A percentile compares a stretch with the other conserved stretches of the same genome.
phyloP scores from a whole-genome alignment of 108 stramenopile genomes.

The Thalassiosira profunda region DNA sequence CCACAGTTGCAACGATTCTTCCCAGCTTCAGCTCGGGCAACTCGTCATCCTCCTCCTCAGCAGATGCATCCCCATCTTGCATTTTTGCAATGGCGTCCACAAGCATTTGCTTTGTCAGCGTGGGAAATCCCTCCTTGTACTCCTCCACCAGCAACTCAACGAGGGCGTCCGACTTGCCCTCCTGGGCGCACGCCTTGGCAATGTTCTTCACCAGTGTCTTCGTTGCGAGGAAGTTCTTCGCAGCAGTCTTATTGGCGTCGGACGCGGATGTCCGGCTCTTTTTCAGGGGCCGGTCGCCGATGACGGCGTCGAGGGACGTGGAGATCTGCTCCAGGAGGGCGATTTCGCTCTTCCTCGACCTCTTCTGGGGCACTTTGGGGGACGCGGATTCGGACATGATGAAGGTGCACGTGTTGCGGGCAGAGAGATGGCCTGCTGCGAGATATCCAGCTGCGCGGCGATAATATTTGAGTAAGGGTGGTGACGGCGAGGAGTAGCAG shows the following conservation, averaged over 20 bases:
- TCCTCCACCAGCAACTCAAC: constrained; percentile 10
- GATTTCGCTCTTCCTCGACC: background rate
- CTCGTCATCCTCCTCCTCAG: background rate
- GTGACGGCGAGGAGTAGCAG: no score
- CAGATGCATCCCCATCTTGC: background rate
- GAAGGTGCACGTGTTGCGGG: no score
- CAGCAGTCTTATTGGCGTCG: background rate
- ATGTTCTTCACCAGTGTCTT: constrained; percentile 17
- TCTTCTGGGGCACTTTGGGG: background rate
- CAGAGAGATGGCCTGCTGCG: no score
- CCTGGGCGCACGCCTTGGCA: constrained; percentile 3
- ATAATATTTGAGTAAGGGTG: no score
- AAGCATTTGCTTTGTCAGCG: constrained; percentile 1
- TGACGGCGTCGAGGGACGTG: constrained; percentile 9
- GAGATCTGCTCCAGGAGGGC: constrained; percentile 2
- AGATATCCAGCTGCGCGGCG: no score
- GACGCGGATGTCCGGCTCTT: background rate
- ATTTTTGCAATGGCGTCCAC: background rate
- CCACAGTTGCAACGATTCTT: no score
- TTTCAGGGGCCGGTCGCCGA: background rate
- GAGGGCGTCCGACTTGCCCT: background rate
- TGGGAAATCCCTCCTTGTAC: constrained; percentile 9
- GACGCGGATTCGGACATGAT: background rate
- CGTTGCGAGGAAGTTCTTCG: constrained; percentile 12
- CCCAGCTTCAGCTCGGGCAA: no score